Evolutionary conservation across 1,284 basidiomycete species (phyloP).

Genomic region (Ustilago nuda): DNA sequence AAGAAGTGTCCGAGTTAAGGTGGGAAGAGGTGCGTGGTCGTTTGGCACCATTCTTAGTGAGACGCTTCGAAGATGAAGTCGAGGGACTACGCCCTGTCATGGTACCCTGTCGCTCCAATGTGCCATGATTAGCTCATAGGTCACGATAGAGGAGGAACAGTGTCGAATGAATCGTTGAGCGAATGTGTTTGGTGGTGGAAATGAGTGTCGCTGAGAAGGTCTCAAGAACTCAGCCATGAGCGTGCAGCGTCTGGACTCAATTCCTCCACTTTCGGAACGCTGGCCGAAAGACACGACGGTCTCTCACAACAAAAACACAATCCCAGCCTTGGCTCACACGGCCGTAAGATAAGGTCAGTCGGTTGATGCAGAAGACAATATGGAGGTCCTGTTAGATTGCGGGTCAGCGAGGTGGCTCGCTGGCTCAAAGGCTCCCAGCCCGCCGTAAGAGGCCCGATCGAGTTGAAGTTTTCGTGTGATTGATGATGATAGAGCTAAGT

Average conservation of each 20-base stretch:
- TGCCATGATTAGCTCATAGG: slow-evolving; percentile 17
- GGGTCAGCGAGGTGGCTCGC: too few relatives aligned
- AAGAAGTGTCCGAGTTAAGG: not conserved
- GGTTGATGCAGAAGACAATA: too few relatives aligned
- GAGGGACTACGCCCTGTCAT: slow-evolving; percentile 41
- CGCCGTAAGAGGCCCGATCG: too few relatives aligned
- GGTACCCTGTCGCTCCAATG: slow-evolving; percentile 16
- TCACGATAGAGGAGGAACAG: too few relatives aligned
- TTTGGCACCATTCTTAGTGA: slow-evolving; percentile 13
- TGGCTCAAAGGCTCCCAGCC: too few relatives aligned
- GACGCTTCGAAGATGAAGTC: slow-evolving; percentile 19
- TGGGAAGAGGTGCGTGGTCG: slow-evolving; percentile 15
- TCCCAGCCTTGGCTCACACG: too few relatives aligned
- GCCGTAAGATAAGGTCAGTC: too few relatives aligned
- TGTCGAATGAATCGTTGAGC: not conserved
- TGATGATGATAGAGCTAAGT: too few relatives aligned
- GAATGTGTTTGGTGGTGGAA: not conserved
- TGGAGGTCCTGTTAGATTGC: too few relatives aligned
- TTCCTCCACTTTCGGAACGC: slow-evolving; percentile 32
- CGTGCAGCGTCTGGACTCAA: slow-evolving; percentile 11
- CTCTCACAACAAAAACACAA: too few relatives aligned
- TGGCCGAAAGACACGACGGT: not conserved
- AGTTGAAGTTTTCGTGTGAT: too few relatives aligned
- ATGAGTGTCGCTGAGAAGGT: not conserved
- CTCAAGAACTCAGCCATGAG: slow-evolving; percentile 6